Evolutionary conservation across 441 rosid genomes (phyloP), one percentile per base, ranked within the genome.

Genomic region (Populus hybrid): DNA sequence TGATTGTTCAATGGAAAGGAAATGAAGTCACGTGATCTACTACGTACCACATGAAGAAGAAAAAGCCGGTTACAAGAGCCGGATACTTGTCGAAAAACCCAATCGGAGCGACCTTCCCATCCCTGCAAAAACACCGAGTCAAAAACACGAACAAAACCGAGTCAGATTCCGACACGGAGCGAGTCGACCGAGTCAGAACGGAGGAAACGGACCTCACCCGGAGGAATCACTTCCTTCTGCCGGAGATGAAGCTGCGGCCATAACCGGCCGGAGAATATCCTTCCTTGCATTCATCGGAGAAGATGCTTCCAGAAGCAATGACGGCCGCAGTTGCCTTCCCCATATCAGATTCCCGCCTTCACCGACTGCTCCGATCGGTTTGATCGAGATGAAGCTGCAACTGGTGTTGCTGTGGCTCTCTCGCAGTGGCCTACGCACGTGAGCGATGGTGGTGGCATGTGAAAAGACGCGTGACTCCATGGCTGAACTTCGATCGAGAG

Each of bases 21-120:
- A 38, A n/a, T 40, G 14, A 35, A n/a, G 31, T 42, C 64, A 10
- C 23, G 9, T 24, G 64, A 14, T 23, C n/a, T 9, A 7, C 68
- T 21, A 75, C 90, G 24, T 83, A 94, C 99, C 99, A 94, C 97
- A 93, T 92, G 89, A 94, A 94, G 91, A 94, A 93, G 92, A 94
- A 94, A 81, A 92, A 93, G 0, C 99, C 97, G 69, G 99, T 94
- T 71, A 92, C 88, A 0, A 94, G 87, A 66, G 87, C 88, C 75
- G 99, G 99, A 82, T 90, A 83, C 89, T 85, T 94, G 29, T 81
- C 80, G 12, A 91, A 83, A 86, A 94, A 87, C 12, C 97, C 95
- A 64, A 85, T 89, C 64, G 92, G 89, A 70, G 89, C 87, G 38
- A 80, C 79, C 81, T 91, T 90, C 35, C 72, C 81, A 3, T 81